Percentiles rank a stretch among this genome's conserved stretches.
These are phyloP conservation scores for Flueggea neowawraea DNA, from an alignment of 441 rosid genomes.

Conservation along the genomic window DNA sequence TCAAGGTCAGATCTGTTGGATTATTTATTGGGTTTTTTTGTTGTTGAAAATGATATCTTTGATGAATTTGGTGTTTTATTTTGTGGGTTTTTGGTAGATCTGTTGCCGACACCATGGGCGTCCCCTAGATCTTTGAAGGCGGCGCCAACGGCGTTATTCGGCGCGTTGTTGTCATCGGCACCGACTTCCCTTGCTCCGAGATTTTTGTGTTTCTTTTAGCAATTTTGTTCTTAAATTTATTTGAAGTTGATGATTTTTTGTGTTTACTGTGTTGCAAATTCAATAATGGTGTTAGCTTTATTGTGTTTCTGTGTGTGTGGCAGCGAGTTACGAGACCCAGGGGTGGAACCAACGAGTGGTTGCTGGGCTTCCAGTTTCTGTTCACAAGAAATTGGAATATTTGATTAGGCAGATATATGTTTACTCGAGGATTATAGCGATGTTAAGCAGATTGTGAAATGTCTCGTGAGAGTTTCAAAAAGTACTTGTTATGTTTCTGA, in stretches of 20 bases:
- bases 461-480: constrained; percentile 74
- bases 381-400: constrained; percentile 66
- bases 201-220: background rate
- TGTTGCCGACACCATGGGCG: constrained; percentile 56
- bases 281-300: background rate
- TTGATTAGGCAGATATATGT: constrained; percentile 45
- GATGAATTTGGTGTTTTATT: too few relatives aligned
- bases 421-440: constrained; percentile 45
- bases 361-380: constrained; percentile 85
- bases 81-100: too few relatives aligned
- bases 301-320: background rate
- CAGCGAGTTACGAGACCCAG: constrained; percentile 94
- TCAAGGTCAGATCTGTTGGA: too few relatives aligned
- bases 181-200: constrained; percentile 74
- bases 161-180: constrained; percentile 90
- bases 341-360: constrained; percentile 89
- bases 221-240: too few relatives aligned
- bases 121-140: constrained; percentile 86
- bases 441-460: constrained; percentile 67
- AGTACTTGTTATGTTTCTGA: constrained; percentile 36
- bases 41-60: too few relatives aligned
- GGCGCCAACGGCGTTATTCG: constrained; percentile 66
- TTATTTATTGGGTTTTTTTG: too few relatives aligned
- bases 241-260: too few relatives aligned
- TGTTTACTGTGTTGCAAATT: too few relatives aligned